Evolutionary conservation across 169 alveolate species (phyloP).

Genomic region (Babesia gibsoni): DNA sequence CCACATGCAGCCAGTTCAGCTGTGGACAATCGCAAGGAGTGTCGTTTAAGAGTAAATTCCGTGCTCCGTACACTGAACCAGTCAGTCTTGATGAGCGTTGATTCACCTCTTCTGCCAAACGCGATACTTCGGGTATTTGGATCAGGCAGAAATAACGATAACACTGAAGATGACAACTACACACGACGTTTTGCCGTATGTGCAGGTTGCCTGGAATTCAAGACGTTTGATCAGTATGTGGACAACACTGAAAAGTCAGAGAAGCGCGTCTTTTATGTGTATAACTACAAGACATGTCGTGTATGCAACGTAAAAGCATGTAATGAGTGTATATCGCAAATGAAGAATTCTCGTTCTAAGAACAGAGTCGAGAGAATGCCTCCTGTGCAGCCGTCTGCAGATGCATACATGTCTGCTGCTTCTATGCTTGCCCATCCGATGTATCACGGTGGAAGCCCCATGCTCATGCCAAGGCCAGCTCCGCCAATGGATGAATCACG

Average conservation of each 20-base stretch:
- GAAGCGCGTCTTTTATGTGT: constrained; percentile 10
- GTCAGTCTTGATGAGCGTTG: constrained; percentile 16
- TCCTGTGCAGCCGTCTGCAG: neutral
- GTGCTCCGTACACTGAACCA: constrained; percentile 12
- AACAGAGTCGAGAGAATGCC: neutral
- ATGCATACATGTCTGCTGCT: constrained; percentile 31
- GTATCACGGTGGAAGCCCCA: constrained; percentile 8
- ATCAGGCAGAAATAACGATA: neutral
- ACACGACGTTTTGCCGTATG: constrained; percentile 28
- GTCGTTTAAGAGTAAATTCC: constrained; percentile 13
- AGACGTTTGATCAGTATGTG: constrained; percentile 8
- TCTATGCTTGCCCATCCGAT: constrained; percentile 19
- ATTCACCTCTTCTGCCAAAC: constrained; percentile 9
- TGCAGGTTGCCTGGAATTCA: constrained; percentile 56
- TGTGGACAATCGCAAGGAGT: constrained; percentile 22
- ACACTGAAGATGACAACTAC: neutral
- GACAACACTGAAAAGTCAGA: neutral
- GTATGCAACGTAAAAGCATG: constrained; percentile 23
- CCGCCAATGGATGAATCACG: neutral
- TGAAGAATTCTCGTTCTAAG: constrained; percentile 3
- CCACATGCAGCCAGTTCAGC: neutral
- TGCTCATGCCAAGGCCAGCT: neutral
- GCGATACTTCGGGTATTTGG: constrained; percentile 17
- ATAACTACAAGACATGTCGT: constrained; percentile 34
- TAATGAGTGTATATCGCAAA: constrained; percentile 18